Base-by-base conservation (phyloP, 148 eudicot genomes). In the Beta vulgaris region DNA sequence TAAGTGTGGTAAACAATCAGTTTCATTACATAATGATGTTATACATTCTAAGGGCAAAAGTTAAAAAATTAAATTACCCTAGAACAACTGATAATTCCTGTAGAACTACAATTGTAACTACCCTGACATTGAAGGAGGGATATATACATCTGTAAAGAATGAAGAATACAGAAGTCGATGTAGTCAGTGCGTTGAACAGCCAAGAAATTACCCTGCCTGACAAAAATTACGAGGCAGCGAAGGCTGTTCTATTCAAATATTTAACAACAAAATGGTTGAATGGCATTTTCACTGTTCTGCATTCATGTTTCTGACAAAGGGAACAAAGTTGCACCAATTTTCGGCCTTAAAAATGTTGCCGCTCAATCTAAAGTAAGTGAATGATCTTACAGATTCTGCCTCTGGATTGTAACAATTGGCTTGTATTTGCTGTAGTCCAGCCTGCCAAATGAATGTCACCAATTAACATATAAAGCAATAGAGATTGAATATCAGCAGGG, bases 331-430 rank as follows among this genome's bases (percentile, higher is more conserved):
- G 36, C 51, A 78, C 89, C 88, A 88, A 53, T 88, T 88, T 78
- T 86, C 87, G 67, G 80, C 72, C 71, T 72, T 82, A 77, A 88
- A 88, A 35, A 86, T 74, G 36, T 81, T 86, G 48, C 80, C 83
- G 19, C 88, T 79, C 86, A 88, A 69, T 78, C 91, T 86, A 77
- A 86, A 88, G 69, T 84, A 88, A 25, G 89, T 88, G 71, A 88
- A 88, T 58, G 89, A 88, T 81, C 82, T 84, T 39, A 84, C 65
- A 32, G 81, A 58, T 64, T 84, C 87, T 28, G 79, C 76, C 26
- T 80, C 83, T 53, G 78, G 78, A 76, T 82, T 71, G 62, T 84
- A 78, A 80, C 89, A 86, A 76, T 88, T 88, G 66, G 86, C 80
- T 44, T 82, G 85, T 68, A 88, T 88, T 77, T 67, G 84, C 77